Evolutionary conservation across 345 rosid genomes (phyloP).

Genomic region (Turritis glabra): DNA sequence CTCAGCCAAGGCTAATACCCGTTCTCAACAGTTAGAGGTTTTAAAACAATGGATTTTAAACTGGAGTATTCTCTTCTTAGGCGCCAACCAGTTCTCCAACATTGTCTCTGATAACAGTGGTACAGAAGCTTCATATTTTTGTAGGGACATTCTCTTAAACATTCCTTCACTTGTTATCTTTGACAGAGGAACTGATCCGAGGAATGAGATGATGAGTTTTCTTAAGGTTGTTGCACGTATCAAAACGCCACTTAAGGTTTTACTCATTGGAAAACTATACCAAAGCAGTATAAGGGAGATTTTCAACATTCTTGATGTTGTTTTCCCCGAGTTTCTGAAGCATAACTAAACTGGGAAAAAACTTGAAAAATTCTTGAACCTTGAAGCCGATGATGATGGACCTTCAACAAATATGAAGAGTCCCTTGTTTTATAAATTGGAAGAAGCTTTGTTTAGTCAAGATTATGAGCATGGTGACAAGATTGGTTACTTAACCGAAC

Average conservation of each 20-base stretch:
- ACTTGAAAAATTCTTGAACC: background rate
- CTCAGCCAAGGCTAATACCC: background rate
- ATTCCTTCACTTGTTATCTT: conserved; percentile 53
- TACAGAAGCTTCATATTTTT: conserved; percentile 27
- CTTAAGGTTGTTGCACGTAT: conserved; percentile 48
- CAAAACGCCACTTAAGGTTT: conserved; percentile 61
- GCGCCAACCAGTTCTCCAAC: conserved; percentile 58
- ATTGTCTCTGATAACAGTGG: conserved; percentile 49
- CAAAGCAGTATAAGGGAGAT: conserved; percentile 73
- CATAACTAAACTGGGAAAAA: too few species aligned
- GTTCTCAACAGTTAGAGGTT: background rate
- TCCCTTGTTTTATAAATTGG: conserved; percentile 52
- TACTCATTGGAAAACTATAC: conserved; percentile 64
- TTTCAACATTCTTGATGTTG: conserved; percentile 60
- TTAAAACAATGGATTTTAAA: conserved; percentile 17
- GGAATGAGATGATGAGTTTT: conserved; percentile 61
- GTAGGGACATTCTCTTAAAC: conserved; percentile 58
- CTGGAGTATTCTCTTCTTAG: conserved; percentile 61
- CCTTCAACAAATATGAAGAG: conserved; percentile 40
- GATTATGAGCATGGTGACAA: conserved; percentile 48
- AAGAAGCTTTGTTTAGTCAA: conserved; percentile 54
- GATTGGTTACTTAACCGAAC: conserved; percentile 50
- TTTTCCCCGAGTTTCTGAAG: conserved; percentile 34
- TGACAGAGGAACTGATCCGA: conserved; percentile 55
- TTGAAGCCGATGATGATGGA: background rate